Base-by-base conservation (phyloP, 192 early-diverging fungal species). In the Pilobolus umbonatus region DNA sequence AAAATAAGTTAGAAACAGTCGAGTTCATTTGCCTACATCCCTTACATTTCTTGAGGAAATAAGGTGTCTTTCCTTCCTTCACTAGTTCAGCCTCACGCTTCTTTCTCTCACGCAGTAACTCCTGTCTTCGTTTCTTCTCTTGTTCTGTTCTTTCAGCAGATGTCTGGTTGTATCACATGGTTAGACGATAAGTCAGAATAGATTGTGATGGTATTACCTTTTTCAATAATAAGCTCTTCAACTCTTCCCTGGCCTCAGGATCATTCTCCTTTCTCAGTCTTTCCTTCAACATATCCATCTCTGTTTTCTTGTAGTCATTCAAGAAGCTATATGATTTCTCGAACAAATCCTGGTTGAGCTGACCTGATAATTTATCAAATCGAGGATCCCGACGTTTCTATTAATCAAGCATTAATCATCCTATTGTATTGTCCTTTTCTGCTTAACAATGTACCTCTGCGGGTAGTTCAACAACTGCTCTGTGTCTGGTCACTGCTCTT, bases 281-380 rank as follows among this genome's bases (percentile, higher is more conserved):
- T 28, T 79, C 70, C 48, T 76, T 75, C 36, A 99, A 55, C 62
- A 78, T 63, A 45, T 81, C 78, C 31, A 91, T 78, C 70, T 99
- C 96, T 7, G 74, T 64, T 40, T 82, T 69, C 51, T 85, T 80
- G 61, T 92, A 90, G 32, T 92, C 83, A 28, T 88, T 78, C 22
- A 99, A 57, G 70, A 99, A 99, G 0, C 72, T 79, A 73, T 98
- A 99, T 3, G 94, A 90, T 57, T 90, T 88, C 63, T 93, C 83
- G 69, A 92, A 99, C 45, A 99, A 67, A 30, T 91, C 94, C 34
- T 90, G 84, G 72, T 99, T 97, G 46, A 93, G 79, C 53, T 90
- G 83, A 8, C 96, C 96, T 0, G 90, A 87, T 17, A 95, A 60
- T 39, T 78, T 80, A 68, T 96, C 94, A 64, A 99, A 99, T 47